These are phyloP conservation scores for Nakazawaea pomicola DNA, from an alignment of 805 yeast genomes.

Conservation along the genomic window DNA sequence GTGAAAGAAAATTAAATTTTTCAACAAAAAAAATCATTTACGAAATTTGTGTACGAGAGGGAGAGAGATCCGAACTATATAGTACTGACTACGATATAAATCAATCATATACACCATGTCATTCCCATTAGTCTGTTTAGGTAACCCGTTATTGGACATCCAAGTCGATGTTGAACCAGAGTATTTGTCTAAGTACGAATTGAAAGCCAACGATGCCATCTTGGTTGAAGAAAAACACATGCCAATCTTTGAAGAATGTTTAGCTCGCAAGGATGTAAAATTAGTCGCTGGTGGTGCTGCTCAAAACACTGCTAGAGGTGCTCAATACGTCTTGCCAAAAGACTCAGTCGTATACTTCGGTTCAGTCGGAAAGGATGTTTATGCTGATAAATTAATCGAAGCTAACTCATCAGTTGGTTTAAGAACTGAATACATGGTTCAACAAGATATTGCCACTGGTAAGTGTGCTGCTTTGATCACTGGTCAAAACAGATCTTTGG, in stretches of 20 bases:
- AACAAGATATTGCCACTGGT: conserved; percentile 78
- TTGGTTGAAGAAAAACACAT: conserved; percentile 75
- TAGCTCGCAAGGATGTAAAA: conserved; percentile 54
- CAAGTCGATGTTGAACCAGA: conserved; percentile 69
- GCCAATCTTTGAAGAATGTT: conserved; percentile 80
- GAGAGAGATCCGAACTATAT: no score
- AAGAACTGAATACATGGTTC: conserved; percentile 78
- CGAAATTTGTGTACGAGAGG: no score
- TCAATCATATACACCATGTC: conserved; percentile 34
- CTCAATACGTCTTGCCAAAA: conserved; percentile 83
- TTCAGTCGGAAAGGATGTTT: conserved; percentile 90
- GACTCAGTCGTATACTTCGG: conserved; percentile 90
- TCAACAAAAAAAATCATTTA: no score
- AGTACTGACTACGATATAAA: no score
- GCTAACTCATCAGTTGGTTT: conserved; percentile 92
- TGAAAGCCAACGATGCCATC: conserved; percentile 93
- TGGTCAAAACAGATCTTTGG: conserved; percentile 86
- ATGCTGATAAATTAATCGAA: conserved; percentile 69
- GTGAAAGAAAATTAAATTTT: background rate
- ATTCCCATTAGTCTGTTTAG: conserved; percentile 74
- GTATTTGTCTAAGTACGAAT: conserved; percentile 72
- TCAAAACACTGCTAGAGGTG: conserved; percentile 98
- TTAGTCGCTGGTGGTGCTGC: conserved; percentile 99
- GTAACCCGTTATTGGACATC: conserved; percentile 87
- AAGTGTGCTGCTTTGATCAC: conserved; percentile 95